These are phyloP conservation scores for Russula earlei DNA, from an alignment of 768 basidiomycete genomes.

Conservation along the genomic window DNA sequence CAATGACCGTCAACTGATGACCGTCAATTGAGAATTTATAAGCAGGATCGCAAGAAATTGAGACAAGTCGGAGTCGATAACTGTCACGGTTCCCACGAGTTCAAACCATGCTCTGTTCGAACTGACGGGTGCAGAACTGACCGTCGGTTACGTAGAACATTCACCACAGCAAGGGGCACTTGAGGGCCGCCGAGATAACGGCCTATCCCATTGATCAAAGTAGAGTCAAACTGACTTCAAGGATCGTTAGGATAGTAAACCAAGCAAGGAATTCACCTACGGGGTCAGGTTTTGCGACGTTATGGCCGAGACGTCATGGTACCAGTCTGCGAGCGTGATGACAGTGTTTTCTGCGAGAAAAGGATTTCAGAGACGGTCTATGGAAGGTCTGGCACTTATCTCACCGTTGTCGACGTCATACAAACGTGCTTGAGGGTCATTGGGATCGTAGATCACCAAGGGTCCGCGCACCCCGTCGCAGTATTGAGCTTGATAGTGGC, in stretches of 20 bases:
- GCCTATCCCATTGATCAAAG: conserved; percentile 45
- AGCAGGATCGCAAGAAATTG: conserved; percentile 37
- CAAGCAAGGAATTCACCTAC: conserved; percentile 1
- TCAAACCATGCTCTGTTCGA: not conserved
- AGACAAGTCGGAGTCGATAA: conserved; percentile 47
- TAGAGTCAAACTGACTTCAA: conserved; percentile 27
- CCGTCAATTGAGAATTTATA: conserved; percentile 24
- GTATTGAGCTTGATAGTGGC: conserved; percentile 31
- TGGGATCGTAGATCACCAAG: conserved; percentile 24
- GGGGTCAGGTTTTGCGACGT: not conserved
- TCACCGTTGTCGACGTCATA: conserved; percentile 26
- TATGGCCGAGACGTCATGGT: not conserved
- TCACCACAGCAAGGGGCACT: conserved; percentile 35
- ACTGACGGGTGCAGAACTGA: not conserved
- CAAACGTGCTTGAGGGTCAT: conserved; percentile 22
- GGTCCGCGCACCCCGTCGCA: conserved; percentile 28
- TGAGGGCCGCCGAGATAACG: conserved; percentile 35
- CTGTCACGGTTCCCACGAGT: conserved; percentile 22
- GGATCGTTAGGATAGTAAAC: not conserved
- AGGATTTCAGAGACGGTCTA: not conserved
- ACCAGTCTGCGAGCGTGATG: conserved; percentile 24
- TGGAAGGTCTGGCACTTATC: not conserved
- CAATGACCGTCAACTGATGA: conserved; percentile 25
- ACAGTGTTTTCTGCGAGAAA: conserved; percentile 18
- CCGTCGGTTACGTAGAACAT: conserved; percentile 29